A percentile compares a stretch with the other conserved stretches of the same genome.
phyloP scores from a whole-genome alignment of 2,329 filamentous ascomycete species.

The Aspergillus sp. region DNA sequence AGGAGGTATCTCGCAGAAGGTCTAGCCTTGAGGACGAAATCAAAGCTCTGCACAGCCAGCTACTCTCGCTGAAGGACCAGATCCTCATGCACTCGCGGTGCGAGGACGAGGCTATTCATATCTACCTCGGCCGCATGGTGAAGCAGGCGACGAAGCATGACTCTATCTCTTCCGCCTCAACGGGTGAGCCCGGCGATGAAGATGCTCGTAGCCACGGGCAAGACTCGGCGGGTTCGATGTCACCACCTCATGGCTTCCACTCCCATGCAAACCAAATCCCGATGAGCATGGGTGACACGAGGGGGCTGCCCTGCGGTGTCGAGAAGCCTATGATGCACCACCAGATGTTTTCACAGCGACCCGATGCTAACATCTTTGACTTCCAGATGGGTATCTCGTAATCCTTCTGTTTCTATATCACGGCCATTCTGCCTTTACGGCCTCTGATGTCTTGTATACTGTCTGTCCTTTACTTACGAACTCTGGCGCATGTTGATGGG shows the following conservation, averaged over 20 bases:
- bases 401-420: background rate
- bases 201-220: background rate
- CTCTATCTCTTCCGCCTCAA: background rate
- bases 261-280: background rate
- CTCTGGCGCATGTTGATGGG: background rate
- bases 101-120: constrained; percentile 38
- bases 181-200: background rate
- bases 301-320: background rate
- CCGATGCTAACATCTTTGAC: constrained; percentile 2
- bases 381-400: constrained; percentile 2
- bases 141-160: constrained; percentile 31
- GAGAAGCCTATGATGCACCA: constrained; percentile 3
- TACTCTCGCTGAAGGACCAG: constrained; percentile 42
- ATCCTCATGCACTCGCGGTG: constrained; percentile 42
- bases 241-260: background rate
- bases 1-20: constrained; percentile 37
- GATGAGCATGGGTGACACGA: background rate
- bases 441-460: too few relatives aligned
- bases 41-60: constrained; percentile 35
- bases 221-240: background rate
- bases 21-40: constrained; percentile 33
- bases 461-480: background rate
- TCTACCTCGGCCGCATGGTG: constrained; percentile 39
- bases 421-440: background rate
- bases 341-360: background rate